Base-by-base conservation (phyloP, 495 filamentous ascomycete species). In the Aspergillus hancockii region DNA sequence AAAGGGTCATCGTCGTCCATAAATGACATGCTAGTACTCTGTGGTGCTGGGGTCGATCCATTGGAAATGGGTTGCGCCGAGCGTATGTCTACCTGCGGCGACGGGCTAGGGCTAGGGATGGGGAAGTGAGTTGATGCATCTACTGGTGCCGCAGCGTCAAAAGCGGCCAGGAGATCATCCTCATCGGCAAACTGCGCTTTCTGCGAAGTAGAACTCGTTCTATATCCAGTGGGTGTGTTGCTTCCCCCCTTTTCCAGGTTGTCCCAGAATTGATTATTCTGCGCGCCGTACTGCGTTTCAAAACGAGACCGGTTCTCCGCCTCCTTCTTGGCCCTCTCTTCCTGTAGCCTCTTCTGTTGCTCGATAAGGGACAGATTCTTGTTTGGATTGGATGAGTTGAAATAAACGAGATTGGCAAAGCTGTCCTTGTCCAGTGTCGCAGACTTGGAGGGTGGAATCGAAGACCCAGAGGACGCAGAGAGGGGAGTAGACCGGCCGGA, bases 401-500 rank as follows among this genome's bases (percentile, higher is more conserved):
- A 90, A 45, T 85, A 88, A 21, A 97, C 88, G 19, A 98, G 79
- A 66, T 89, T 91, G 61, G 93, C 89, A 69, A 98, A 98, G 77
- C 90, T 95, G 70, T 97, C 93, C 54, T 82, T 82, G 6, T 82
- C 79, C 2, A 88, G 83, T 36, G 88, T 88, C 7, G 84, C 67
- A 5, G 83, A 65, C 63, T 86, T 84, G 0, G 85, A 79, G 19
- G 79, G 78, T 28, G 71, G 72, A 63, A 69, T 69, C 63, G 75
- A 75, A 13, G 79, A 75, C 54, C 82, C 80, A 22, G 80, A 79
- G 59, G 84, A 79, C 9, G 80, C 64, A 30, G 85, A 83, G 25
- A 88, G 72, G 5, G 90, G 88, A 9, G 88, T 91, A 18, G 87
- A 87, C 61, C 82, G 83, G 54, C 88, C 87, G 28, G 88, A 90